phyloP scores from a whole-genome alignment of 2,329 filamentous ascomycete genomes.

The Alternaria burnsii region DNA sequence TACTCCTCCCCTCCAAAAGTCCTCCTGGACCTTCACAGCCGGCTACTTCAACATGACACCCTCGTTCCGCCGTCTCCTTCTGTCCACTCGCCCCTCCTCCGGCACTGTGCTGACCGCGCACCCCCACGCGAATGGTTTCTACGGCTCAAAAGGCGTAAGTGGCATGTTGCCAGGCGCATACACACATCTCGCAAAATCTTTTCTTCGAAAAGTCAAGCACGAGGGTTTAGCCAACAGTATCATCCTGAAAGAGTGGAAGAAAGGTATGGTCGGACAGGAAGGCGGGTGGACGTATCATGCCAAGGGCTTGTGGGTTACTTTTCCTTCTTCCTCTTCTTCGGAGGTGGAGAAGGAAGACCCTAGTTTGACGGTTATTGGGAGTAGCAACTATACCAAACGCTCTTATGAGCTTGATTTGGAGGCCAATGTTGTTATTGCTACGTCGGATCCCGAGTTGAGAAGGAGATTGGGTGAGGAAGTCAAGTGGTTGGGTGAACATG shows the following conservation, averaged over 20 bases:
- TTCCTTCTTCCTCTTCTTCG: conserved; percentile 55
- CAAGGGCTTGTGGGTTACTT: conserved; percentile 90
- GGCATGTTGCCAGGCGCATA: conserved; percentile 93
- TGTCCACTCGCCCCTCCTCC: conserved; percentile 72
- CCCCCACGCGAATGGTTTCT: conserved; percentile 95
- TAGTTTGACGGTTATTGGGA: conserved; percentile 84
- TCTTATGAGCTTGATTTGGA: conserved; percentile 94
- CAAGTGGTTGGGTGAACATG: conserved; percentile 78
- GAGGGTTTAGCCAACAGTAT: conserved; percentile 67
- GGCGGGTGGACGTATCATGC: conserved; percentile 98
- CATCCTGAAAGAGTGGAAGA: conserved; percentile 84
- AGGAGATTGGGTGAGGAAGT: conserved; percentile 80
- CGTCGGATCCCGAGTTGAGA: conserved; percentile 76
- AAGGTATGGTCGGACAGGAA: conserved; percentile 79
- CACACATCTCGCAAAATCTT: conserved; percentile 83
- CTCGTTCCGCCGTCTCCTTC: conserved; percentile 78
- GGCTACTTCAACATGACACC: conserved; percentile 98
- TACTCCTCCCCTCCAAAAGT: conserved; percentile 68
- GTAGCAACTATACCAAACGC: conserved; percentile 93
- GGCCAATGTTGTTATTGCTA: conserved; percentile 86
- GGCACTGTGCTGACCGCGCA: conserved; percentile 92
- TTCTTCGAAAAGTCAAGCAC: conserved; percentile 71
- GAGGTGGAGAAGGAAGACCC: conserved; percentile 59
- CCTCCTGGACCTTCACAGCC: conserved; percentile 94
- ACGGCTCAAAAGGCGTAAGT: conserved; percentile 83